Percentiles rank a stretch among this genome's conserved stretches.
Evolutionary conservation across 176 grass and related monocot genomes (phyloP).

Genomic region (Oryza meyeriana): DNA sequence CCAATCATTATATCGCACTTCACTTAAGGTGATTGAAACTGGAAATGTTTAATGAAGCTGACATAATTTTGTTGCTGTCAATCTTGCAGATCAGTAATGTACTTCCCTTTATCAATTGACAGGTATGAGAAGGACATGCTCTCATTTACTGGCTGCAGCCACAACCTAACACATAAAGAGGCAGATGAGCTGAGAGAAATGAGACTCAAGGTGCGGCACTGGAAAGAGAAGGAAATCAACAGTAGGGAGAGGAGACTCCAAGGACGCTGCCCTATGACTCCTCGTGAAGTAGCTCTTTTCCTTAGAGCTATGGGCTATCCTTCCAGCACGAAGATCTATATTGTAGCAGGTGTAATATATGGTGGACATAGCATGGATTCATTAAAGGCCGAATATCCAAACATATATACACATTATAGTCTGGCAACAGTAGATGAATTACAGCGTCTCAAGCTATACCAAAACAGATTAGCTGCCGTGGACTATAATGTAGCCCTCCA

Average conservation of each 20-base stretch:
- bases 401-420: constrained; percentile 74
- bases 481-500: constrained; percentile 83
- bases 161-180: constrained; percentile 76
- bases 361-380: constrained; percentile 74
- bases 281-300: constrained; percentile 75
- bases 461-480: constrained; percentile 84
- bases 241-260: constrained; percentile 71
- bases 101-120: constrained; percentile 29
- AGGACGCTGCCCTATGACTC: constrained; percentile 97
- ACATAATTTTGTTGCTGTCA: not conserved
- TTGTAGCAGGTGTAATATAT: constrained; percentile 90
- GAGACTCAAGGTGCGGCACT: constrained; percentile 74
- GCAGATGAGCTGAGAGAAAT: constrained; percentile 65
- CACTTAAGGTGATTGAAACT: constrained; percentile 73
- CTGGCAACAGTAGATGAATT: constrained; percentile 57
- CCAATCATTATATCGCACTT: constrained; percentile 87
- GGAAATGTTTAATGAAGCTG: constrained; percentile 17
- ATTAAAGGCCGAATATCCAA: constrained; percentile 70
- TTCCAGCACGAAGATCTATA: constrained; percentile 87
- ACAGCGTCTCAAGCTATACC: constrained; percentile 56
- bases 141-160: constrained; percentile 91
- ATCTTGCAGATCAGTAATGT: constrained; percentile 17
- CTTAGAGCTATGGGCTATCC: constrained; percentile 98
- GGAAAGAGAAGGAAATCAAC: constrained; percentile 97
- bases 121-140: constrained; percentile 99